phyloP scores from a whole-genome alignment of 768 basidiomycete genomes.

The Pleurotus platypus region DNA sequence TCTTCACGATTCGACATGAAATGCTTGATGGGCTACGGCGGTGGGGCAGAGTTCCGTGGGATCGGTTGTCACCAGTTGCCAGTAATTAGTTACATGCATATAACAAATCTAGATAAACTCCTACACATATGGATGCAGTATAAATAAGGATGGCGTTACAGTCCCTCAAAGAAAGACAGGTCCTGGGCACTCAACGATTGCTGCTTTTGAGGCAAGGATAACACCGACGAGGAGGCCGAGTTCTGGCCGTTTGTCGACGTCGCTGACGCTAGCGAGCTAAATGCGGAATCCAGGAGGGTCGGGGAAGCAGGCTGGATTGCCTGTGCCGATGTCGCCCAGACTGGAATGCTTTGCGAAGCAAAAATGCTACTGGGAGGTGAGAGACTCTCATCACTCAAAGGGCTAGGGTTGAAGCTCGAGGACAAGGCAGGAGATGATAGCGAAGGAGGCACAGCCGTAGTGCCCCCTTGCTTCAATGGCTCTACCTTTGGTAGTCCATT shows the following conservation, averaged over 20 bases:
- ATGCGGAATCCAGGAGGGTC: not conserved
- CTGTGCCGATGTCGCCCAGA: too few relatives aligned
- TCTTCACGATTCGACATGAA: too few relatives aligned
- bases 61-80: too few relatives aligned
- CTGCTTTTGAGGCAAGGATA: constrained; percentile 19
- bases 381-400: not conserved
- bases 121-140: constrained; percentile 4
- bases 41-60: too few relatives aligned
- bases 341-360: too few relatives aligned
- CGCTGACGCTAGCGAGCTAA: not conserved
- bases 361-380: constrained; percentile 7
- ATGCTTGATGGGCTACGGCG: too few relatives aligned
- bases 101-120: too few relatives aligned
- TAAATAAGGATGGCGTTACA: constrained; percentile 29
- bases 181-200: constrained; percentile 75
- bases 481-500: constrained; percentile 20
- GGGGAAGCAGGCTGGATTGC: too few relatives aligned
- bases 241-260: not conserved
- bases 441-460: constrained; percentile 11
- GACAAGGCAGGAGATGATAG: constrained; percentile 12
- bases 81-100: too few relatives aligned
- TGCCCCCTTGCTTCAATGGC: constrained; percentile 17
- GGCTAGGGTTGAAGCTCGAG: constrained; percentile 5
- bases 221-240: constrained; percentile 7
- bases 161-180: constrained; percentile 82